Conservation (phyloP, 805 yeast species). For the Lipomyces yamanashiensis region DNA sequence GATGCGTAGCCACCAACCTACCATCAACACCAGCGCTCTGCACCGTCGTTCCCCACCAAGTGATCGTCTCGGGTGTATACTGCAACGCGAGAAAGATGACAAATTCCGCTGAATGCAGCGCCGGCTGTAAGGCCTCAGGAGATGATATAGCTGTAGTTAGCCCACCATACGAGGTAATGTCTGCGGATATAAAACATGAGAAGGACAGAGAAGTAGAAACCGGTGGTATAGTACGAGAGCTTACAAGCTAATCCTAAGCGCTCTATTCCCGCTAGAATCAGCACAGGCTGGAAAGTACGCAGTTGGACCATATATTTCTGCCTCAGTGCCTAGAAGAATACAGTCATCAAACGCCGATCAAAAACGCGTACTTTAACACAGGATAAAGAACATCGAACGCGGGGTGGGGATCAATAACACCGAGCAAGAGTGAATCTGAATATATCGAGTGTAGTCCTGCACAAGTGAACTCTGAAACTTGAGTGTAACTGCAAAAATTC, state of each 20-base stretch:
- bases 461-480: slow-evolving; percentile 54
- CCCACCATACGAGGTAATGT: slow-evolving; percentile 70
- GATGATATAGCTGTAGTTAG: slow-evolving; percentile 68
- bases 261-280: slow-evolving; percentile 52
- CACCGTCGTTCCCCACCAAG: slow-evolving; percentile 69
- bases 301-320: slow-evolving; percentile 37
- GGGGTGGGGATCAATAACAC: slow-evolving; percentile 64
- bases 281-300: slow-evolving; percentile 63
- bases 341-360: slow-evolving; percentile 57
- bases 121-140: slow-evolving; percentile 71
- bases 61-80: slow-evolving; percentile 47
- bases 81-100: slow-evolving; percentile 58
- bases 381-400: slow-evolving; percentile 60
- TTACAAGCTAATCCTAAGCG: slow-evolving; percentile 48
- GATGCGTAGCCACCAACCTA: slow-evolving; percentile 12
- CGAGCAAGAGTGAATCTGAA: slow-evolving; percentile 66
- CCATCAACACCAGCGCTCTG: slow-evolving; percentile 20
- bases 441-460: slow-evolving; percentile 54
- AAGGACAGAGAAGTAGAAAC: slow-evolving; percentile 62
- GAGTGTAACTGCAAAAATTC: slow-evolving; percentile 52
- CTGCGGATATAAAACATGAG: slow-evolving; percentile 63
- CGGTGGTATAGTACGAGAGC: slow-evolving; percentile 77
- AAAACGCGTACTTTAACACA: slow-evolving; percentile 60
- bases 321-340: slow-evolving; percentile 46
- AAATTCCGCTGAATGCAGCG: slow-evolving; percentile 62